These are phyloP conservation scores for Pezicula radicicola DNA, from an alignment of 2,329 filamentous ascomycete species.

Conservation along the genomic window DNA sequence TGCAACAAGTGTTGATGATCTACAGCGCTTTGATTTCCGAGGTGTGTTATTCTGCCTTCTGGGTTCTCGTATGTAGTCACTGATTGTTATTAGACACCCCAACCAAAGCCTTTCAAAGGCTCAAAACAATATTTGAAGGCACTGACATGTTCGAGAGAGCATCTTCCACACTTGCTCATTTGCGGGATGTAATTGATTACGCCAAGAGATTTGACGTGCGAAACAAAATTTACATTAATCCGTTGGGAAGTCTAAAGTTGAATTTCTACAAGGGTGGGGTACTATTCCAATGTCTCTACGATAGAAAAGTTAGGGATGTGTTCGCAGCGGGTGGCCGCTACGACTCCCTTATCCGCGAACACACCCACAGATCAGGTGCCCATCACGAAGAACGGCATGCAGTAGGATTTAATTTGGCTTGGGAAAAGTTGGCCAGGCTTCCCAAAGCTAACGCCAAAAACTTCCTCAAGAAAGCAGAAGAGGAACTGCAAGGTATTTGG, in stretches of 20 bases:
- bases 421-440: slow-evolving; percentile 65
- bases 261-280: slow-evolving; percentile 84
- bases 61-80: neutral
- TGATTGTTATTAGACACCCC: slow-evolving; percentile 42
- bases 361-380: slow-evolving; percentile 66
- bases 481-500: slow-evolving; percentile 59
- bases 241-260: slow-evolving; percentile 85
- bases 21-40: slow-evolving; percentile 88
- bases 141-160: slow-evolving; percentile 70
- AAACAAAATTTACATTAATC: slow-evolving; percentile 79
- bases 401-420: slow-evolving; percentile 88
- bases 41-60: slow-evolving; percentile 40
- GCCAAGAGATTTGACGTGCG: slow-evolving; percentile 71
- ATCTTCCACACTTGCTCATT: slow-evolving; percentile 72
- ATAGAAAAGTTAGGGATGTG: slow-evolving; percentile 78
- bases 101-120: slow-evolving; percentile 53
- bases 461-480: slow-evolving; percentile 68
- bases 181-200: slow-evolving; percentile 76
- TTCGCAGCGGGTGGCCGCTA: slow-evolving; percentile 94
- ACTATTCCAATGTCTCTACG: slow-evolving; percentile 87
- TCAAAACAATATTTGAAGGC: slow-evolving; percentile 59
- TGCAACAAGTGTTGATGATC: slow-evolving; percentile 85
- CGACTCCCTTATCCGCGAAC: slow-evolving; percentile 82
- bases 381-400: slow-evolving; percentile 69
- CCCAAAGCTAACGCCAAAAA: slow-evolving; percentile 48